Evolutionary conservation across 108 stramenopile genomes (phyloP).

Genomic region (Pseudonitzschia multiseries): DNA sequence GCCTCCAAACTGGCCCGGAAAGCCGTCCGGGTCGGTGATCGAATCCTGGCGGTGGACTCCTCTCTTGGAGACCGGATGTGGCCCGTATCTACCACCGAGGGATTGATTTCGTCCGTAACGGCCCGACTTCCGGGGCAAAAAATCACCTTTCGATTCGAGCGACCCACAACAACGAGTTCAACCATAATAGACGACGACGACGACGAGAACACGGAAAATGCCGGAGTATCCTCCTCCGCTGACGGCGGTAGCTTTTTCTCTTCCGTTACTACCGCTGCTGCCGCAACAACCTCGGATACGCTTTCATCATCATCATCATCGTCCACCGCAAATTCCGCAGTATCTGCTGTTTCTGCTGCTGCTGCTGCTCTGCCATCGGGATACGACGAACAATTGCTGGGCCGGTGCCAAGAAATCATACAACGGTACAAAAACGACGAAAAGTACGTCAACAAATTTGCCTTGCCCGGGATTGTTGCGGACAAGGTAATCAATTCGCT

Average conservation of each 20-base stretch:
- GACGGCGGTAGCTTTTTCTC: conserved; percentile 1
- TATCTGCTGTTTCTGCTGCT: no score
- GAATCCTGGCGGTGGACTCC: conserved; percentile 75
- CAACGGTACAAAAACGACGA: conserved; percentile 54
- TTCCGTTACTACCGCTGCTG: conserved; percentile 7
- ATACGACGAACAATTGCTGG: conserved; percentile 39
- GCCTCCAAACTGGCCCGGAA: conserved; percentile 55
- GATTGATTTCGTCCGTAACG: conserved; percentile 79
- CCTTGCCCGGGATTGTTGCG: conserved; percentile 62
- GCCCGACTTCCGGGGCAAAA: conserved; percentile 74
- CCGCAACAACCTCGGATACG: conserved; percentile 10
- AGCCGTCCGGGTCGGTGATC: conserved; percentile 69
- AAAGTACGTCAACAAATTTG: conserved; percentile 52
- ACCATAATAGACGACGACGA: not conserved
- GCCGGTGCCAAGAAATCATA: conserved; percentile 71
- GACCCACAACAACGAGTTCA: conserved; percentile 12
- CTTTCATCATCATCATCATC: no score
- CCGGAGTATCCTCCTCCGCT: not conserved
- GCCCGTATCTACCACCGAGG: conserved; percentile 83
- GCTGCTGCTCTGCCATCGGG: not conserved
- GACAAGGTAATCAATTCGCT: conserved; percentile 82
- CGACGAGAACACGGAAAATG: not conserved
- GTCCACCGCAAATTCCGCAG: no score
- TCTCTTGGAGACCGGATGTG: conserved; percentile 77
- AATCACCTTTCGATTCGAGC: conserved; percentile 71